phyloP scores from a whole-genome alignment of 2,329 filamentous ascomycete species.

The Amesomyces nigricolor region DNA sequence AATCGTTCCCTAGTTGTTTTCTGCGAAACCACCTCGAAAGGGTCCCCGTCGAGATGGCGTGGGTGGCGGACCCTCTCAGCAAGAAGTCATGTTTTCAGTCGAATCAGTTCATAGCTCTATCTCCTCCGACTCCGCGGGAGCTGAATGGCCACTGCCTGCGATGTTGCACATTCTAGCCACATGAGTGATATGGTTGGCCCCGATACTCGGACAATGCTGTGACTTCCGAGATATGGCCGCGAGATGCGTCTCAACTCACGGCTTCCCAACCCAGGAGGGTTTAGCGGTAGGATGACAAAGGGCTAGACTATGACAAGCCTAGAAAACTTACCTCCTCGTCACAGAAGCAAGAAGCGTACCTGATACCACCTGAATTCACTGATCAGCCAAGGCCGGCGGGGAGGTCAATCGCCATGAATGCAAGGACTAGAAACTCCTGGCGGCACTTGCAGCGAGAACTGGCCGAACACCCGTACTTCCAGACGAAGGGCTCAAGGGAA shows the following conservation, averaged over 20 bases:
- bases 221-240: conserved; percentile 1
- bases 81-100: conserved; percentile 1
- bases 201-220: conserved; percentile 5
- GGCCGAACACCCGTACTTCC: too few relatives aligned
- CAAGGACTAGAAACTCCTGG: too few relatives aligned
- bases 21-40: background rate
- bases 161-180: conserved; percentile 18
- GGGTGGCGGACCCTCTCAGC: background rate
- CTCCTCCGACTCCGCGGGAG: conserved; percentile 1
- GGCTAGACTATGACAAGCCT: background rate
- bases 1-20: background rate
- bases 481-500: too few relatives aligned
- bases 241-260: background rate
- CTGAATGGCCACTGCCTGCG: conserved; percentile 9
- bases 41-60: too few relatives aligned
- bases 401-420: too few relatives aligned
- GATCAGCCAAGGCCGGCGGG: too few relatives aligned
- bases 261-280: background rate
- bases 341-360: too few relatives aligned
- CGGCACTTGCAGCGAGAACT: too few relatives aligned
- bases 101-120: background rate
- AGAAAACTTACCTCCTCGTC: background rate
- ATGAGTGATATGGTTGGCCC: conserved; percentile 17
- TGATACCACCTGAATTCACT: too few relatives aligned
- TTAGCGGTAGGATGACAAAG: background rate